Base-by-base conservation (phyloP, 2,329 filamentous ascomycete genomes). In the Fusarium mundagurra region DNA sequence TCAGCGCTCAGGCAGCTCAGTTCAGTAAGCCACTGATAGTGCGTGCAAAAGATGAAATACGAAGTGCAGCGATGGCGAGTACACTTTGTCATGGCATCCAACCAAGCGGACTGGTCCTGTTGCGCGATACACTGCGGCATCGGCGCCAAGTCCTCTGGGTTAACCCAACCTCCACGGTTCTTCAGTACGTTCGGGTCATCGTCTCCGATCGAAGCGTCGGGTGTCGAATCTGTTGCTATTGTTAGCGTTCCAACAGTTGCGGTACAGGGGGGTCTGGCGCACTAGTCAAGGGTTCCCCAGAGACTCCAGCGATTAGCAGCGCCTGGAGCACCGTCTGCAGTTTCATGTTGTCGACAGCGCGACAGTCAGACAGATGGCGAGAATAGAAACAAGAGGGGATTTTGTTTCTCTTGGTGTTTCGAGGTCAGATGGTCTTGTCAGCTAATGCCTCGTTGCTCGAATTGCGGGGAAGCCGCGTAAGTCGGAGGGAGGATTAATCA, bases 111-210 rank as follows among this genome's bases (percentile, higher is more conserved):
- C 9, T 50, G 58, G 27, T 75, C 62, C 17, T 75, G 72, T 17
- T 75, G 69, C 2, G 60, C 48, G 33, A 75, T 63, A 22, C 69
- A 75, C 31, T 75, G 73, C 3, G 73, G 72, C 73, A 71, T 75
- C 2, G 73, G 65, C 1, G 39, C 9, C 3, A 75, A 20, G 31
- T 71, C 72, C 27, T 75, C 72, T 2, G 73, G 69, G 3, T 63
- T 71, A 3, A 75, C 62, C 73, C 73, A 75, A 12, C 73, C 73
- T 10, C 39, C 6, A 6, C 6, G 34, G 9, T 58, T 63, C 9
- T 48, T 59, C 8, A 38, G n/a, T 11, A 58, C 18, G 5, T 5
- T 45, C n/a, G 17, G 29, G 8, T 11, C 12, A 5, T 57, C 13
- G 29, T 34, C 29, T 31, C 22, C 29, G 38, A 4, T 69, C 24